Evolutionary conservation across 2,329 filamentous ascomycete species (phyloP).

Genomic region (Monilinia aucupariae): DNA sequence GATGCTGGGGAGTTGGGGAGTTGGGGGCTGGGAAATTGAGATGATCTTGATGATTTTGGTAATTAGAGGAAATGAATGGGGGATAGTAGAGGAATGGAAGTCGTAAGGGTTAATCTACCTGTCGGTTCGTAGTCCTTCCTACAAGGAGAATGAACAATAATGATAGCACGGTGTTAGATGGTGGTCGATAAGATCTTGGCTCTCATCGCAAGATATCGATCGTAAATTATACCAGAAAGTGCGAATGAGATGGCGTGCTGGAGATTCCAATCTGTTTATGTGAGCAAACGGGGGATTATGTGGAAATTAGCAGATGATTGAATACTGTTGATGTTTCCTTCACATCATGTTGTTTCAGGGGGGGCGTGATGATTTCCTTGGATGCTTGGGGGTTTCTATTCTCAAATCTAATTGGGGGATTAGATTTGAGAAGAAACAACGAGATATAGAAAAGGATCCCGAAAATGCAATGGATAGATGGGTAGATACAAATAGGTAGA

Average conservation of each 20-base stretch:
- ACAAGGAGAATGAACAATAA: no score
- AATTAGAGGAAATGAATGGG: not conserved
- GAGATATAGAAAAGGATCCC: not conserved
- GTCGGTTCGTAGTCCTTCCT: no score
- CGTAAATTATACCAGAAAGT: not conserved
- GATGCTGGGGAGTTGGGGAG: not conserved
- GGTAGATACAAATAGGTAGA: no score
- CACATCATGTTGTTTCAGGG: not conserved
- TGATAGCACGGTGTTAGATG: not conserved
- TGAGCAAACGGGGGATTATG: not conserved
- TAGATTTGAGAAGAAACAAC: not conserved
- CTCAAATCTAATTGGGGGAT: not conserved
- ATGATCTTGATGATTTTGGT: not conserved
- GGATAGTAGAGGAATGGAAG: not conserved
- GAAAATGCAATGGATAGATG: no score
- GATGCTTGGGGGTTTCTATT: not conserved
- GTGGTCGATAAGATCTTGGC: constrained; percentile 1
- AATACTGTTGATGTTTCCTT: not conserved
- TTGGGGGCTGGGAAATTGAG: not conserved
- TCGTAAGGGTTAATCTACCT: not conserved
- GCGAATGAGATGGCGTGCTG: no score
- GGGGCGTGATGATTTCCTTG: not conserved
- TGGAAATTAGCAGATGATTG: not conserved
- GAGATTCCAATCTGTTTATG: not conserved
- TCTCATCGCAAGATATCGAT: constrained; percentile 5